phyloP scores from a whole-genome alignment of 2,329 filamentous ascomycete species.

The Fusarium nelsonii region DNA sequence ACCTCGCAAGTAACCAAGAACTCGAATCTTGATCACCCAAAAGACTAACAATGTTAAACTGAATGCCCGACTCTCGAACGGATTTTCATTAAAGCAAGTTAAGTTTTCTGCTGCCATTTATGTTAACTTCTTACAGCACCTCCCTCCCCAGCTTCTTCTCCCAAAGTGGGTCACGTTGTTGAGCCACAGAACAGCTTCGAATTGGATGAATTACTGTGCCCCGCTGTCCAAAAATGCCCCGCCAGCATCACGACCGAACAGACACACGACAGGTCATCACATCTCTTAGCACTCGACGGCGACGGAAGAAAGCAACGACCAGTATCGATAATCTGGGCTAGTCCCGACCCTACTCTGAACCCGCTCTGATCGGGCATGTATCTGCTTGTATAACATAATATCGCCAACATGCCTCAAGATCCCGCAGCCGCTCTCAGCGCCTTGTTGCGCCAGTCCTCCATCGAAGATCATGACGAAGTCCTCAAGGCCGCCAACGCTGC shows the following conservation, averaged over 20 bases:
- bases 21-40: not conserved
- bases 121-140: not conserved
- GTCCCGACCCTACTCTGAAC: not conserved
- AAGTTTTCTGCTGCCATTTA: not conserved
- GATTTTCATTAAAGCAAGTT: not conserved
- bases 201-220: slow-evolving; percentile 43
- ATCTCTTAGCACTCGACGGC: slow-evolving; percentile 19
- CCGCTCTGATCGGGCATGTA: slow-evolving; percentile 41
- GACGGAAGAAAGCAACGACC: not conserved
- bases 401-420: slow-evolving; percentile 57
- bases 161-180: not conserved
- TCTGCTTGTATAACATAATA: slow-evolving; percentile 33
- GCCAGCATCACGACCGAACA: slow-evolving; percentile 41
- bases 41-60: not conserved
- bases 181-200: slow-evolving; percentile 33
- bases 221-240: slow-evolving; percentile 50
- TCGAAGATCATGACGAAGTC: slow-evolving; percentile 80
- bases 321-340: not conserved
- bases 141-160: not conserved
- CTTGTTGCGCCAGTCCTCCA: slow-evolving; percentile 66
- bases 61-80: not conserved
- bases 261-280: slow-evolving; percentile 36
- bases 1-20: not conserved
- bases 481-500: slow-evolving; percentile 73
- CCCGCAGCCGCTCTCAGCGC: slow-evolving; percentile 64